Percentiles rank a stretch among this genome's conserved stretches.
Conservation (phyloP, 345 rosid species). For the Noccaea bulbosa region DNA sequence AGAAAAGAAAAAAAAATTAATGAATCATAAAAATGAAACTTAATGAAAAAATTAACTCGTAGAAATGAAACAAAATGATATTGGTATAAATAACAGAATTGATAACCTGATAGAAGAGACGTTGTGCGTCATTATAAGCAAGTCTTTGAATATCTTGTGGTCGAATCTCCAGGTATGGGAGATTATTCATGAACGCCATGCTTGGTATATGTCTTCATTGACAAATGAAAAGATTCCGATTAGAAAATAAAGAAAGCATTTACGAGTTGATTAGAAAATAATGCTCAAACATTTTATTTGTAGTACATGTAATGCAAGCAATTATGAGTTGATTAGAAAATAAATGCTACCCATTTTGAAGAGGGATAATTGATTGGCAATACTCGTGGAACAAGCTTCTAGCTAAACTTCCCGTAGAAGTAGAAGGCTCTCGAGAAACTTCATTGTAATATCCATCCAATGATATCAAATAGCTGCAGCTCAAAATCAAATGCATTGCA, state of each 20-base stretch:
- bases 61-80: not conserved
- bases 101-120: constrained; percentile 65
- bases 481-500: not conserved
- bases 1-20: not conserved
- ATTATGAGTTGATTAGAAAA: not conserved
- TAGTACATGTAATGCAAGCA: not conserved
- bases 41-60: not conserved
- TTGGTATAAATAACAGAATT: not conserved
- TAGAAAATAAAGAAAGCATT: not conserved
- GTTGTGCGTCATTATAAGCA: constrained; percentile 53
- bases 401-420: constrained; percentile 55
- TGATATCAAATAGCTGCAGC: constrained; percentile 55
- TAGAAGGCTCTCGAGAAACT: constrained; percentile 44
- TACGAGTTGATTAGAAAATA: too few relatives aligned
- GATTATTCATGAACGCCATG: constrained; percentile 57
- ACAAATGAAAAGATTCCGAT: not conserved
- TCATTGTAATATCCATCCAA: constrained; percentile 63
- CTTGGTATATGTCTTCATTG: constrained; percentile 57
- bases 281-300: not conserved
- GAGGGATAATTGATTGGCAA: constrained; percentile 43
- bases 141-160: constrained; percentile 51
- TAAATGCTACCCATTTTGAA: constrained; percentile 45
- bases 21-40: not conserved
- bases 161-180: constrained; percentile 57
- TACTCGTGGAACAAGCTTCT: constrained; percentile 57